Evolutionary conservation across 2,329 filamentous ascomycete genomes (phyloP).

Genomic region (Fusarium verrucosum): DNA sequence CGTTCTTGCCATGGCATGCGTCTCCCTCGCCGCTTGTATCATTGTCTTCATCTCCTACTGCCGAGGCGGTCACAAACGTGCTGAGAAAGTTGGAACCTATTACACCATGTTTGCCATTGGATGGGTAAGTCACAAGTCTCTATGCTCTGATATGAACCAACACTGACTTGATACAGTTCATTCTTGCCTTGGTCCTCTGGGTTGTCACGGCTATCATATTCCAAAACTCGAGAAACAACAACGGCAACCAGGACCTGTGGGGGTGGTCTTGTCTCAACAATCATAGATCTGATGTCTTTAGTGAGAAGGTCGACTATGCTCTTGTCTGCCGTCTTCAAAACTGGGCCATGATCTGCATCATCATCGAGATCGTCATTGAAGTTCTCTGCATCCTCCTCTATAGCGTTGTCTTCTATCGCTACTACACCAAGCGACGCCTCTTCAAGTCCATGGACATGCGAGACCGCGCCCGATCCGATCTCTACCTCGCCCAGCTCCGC

Average conservation of each 20-base stretch:
- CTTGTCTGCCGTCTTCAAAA: conserved; percentile 93
- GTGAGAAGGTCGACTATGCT: conserved; percentile 84
- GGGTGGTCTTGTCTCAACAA: conserved; percentile 98
- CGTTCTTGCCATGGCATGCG: conserved; percentile 78
- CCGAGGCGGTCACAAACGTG: conserved; percentile 84
- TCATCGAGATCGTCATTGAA: conserved; percentile 96
- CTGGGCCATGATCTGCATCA: conserved; percentile 94
- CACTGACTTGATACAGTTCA: conserved; percentile 63
- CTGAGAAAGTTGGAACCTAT: conserved; percentile 93
- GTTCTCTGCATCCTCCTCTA: conserved; percentile 92
- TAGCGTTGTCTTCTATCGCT: conserved; percentile 94
- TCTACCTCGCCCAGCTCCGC: conserved; percentile 89
- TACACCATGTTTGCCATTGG: conserved; percentile 93
- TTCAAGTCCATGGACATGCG: conserved; percentile 96
- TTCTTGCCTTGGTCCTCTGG: conserved; percentile 94
- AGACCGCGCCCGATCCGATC: conserved; percentile 91
- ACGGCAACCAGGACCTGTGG: conserved; percentile 88
- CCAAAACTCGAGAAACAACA: conserved; percentile 77
- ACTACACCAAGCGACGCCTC: conserved; percentile 95
- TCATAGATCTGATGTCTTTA: conserved; percentile 78
- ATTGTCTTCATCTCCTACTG: conserved; percentile 86
- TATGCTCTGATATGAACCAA: background rate
- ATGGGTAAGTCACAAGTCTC: conserved; percentile 60
- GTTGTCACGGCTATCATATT: conserved; percentile 84
- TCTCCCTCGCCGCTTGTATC: conserved; percentile 83